phyloP scores from a whole-genome alignment of 352 stramenopile genomes.

The Phytophthora agathidicida region DNA sequence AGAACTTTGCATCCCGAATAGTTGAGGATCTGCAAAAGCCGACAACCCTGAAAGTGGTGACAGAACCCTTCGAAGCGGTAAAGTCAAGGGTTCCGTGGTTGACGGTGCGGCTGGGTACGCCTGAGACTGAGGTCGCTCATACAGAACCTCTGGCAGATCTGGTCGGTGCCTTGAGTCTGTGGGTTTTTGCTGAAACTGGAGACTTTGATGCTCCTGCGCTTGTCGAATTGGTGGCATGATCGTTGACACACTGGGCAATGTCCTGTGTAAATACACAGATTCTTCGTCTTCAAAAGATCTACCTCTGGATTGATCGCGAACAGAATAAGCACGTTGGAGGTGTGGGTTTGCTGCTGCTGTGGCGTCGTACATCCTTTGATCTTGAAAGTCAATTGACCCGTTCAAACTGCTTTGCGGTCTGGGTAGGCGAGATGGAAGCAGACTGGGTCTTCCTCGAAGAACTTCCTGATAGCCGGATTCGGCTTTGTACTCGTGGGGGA shows the following conservation, averaged over 20 bases:
- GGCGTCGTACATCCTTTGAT: not conserved
- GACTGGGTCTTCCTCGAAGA: not conserved
- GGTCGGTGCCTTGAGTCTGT: not conserved
- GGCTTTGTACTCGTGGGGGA: conserved; percentile 18
- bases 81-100: not conserved
- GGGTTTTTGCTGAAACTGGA: too few species aligned
- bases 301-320: conserved; percentile 10
- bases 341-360: not conserved
- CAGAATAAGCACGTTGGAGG: not conserved
- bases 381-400: not conserved
- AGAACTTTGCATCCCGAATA: not conserved
- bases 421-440: conserved; percentile 5
- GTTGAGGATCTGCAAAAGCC: conserved; percentile 5
- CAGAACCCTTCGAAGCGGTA: not conserved
- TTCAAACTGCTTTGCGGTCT: conserved; percentile 3
- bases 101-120: not conserved
- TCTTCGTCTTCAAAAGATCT: conserved; percentile 6
- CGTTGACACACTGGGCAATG: conserved; percentile 24
- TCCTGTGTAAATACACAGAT: not conserved
- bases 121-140: conserved; percentile 1
- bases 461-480: not conserved
- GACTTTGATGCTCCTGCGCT: not conserved
- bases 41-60: conserved; percentile 4
- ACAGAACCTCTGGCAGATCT: not conserved
- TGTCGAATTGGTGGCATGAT: conserved; percentile 9